Evolutionary conservation across 345 rosid genomes (phyloP).

Genomic region (Eucalyptus pauciflora): DNA sequence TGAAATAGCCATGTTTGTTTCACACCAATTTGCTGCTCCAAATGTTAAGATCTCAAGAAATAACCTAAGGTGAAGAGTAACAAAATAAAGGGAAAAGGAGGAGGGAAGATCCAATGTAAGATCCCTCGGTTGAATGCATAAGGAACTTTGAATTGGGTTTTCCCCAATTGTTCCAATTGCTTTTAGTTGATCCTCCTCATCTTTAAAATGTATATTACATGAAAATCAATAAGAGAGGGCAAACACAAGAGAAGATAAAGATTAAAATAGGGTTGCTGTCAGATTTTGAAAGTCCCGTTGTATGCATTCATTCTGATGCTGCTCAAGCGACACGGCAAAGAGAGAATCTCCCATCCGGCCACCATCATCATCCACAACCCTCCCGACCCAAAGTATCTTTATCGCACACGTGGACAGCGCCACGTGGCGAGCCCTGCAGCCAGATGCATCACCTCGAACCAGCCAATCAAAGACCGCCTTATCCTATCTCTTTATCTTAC

Average conservation of each 20-base stretch:
- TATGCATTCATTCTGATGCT: not conserved
- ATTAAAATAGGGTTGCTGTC: not conserved
- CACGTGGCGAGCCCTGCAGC: slow-evolving; percentile 40
- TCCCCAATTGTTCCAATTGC: not conserved
- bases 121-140: not conserved
- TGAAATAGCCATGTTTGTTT: not conserved
- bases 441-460: slow-evolving; percentile 10
- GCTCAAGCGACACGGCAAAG: not conserved
- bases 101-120: not conserved
- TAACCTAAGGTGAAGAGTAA: not conserved
- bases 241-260: not conserved
- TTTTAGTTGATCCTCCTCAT: not conserved
- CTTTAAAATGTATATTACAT: not conserved
- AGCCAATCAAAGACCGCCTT: slow-evolving; percentile 63
- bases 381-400: slow-evolving; percentile 12
- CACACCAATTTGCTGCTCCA: not conserved
- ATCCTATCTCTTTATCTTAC: slow-evolving; percentile 67
- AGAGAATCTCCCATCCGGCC: not conserved
- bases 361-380: not conserved
- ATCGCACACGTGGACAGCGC: slow-evolving; percentile 1
- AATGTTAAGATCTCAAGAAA: not conserved
- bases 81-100: not conserved
- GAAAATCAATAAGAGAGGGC: not conserved
- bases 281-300: not conserved
- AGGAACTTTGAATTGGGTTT: not conserved